phyloP scores from a whole-genome alignment of 345 rosid species.

The Aquilaria sinensis region DNA sequence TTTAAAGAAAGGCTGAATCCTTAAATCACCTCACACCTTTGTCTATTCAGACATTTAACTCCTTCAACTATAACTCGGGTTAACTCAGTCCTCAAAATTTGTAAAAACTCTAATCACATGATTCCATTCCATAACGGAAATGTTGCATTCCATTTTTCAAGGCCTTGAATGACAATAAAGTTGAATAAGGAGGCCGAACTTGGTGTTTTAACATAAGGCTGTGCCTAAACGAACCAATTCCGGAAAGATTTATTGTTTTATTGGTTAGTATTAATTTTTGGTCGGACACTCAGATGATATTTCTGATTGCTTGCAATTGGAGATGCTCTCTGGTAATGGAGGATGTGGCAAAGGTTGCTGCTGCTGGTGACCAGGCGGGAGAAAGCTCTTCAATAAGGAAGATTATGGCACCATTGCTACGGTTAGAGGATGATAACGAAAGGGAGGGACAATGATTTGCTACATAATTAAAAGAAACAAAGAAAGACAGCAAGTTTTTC shows the following conservation, averaged over 20 bases:
- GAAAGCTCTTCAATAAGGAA: constrained; percentile 7
- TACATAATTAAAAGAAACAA: constrained; percentile 10
- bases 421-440: constrained; percentile 51
- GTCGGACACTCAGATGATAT: constrained; percentile 40
- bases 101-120: too few relatives aligned
- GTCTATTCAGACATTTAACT: too few relatives aligned
- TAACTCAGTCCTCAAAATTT: too few relatives aligned
- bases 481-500: too few relatives aligned
- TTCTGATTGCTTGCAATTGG: constrained; percentile 65
- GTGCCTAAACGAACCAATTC: constrained; percentile 9
- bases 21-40: too few relatives aligned
- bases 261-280: constrained; percentile 8
- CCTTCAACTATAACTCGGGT: too few relatives aligned
- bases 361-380: constrained; percentile 25
- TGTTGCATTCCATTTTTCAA: too few relatives aligned
- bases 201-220: too few relatives aligned
- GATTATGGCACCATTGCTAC: constrained; percentile 18
- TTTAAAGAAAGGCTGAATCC: too few relatives aligned
- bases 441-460: constrained; percentile 68
- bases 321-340: constrained; percentile 36
- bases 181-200: too few relatives aligned
- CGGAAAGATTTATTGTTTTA: background rate
- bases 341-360: constrained; percentile 16
- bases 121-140: too few relatives aligned
- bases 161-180: too few relatives aligned